These are phyloP conservation scores for Dalbergia cultrata DNA, from an alignment of 306 rosid genomes.

Conservation along the genomic window DNA sequence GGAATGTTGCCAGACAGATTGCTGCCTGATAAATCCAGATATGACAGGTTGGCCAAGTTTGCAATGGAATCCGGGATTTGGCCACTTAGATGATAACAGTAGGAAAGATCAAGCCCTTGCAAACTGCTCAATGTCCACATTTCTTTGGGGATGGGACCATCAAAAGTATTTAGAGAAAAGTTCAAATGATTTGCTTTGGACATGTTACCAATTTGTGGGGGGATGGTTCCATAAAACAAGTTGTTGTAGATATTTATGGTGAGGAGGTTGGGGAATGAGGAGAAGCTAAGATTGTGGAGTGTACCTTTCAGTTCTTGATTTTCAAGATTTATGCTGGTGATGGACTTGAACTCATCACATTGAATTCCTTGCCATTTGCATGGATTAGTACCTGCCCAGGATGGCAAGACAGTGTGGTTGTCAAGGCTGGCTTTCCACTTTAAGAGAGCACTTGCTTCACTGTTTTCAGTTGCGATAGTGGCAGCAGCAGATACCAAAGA, in stretches of 20 bases:
- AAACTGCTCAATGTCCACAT: not conserved
- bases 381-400: not conserved
- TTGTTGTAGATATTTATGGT: conserved; percentile 32
- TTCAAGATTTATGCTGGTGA: conserved; percentile 15
- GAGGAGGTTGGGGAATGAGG: conserved; percentile 40
- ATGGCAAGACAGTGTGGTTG: not conserved
- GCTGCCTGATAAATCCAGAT: not conserved
- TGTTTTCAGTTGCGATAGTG: not conserved
- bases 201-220: conserved; percentile 45
- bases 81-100: not conserved
- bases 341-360: conserved; percentile 33
- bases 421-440: not conserved
- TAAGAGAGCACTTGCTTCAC: not conserved
- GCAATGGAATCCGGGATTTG: not conserved
- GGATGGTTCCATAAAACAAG: conserved; percentile 40
- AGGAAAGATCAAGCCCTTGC: not conserved
- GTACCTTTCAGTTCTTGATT: conserved; percentile 44
- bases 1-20: not conserved
- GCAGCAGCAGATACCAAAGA: not conserved
- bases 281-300: conserved; percentile 45
- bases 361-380: conserved; percentile 38
- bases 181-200: not conserved
- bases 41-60: not conserved
- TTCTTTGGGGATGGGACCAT: not conserved
- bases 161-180: not conserved